Evolutionary conservation across 73 alveolate species (phyloP), one percentile per base, ranked within the genome.

Genomic region (Paramecium bursaria): DNA sequence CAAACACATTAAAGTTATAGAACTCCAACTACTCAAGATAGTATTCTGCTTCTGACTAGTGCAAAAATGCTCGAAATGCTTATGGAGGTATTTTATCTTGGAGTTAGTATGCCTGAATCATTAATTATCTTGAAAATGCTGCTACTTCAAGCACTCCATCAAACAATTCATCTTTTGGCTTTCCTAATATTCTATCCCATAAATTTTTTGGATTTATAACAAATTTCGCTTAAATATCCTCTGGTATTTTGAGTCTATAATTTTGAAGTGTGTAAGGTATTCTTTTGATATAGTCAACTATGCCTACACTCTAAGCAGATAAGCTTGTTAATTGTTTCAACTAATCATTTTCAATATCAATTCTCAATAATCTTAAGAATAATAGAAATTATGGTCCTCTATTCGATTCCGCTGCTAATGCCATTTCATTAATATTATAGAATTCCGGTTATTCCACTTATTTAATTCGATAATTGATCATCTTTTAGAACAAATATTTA

Each of bases 71-170:
- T 10, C 88, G 48, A 33, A 76, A 76, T 10, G 88, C 55, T 53
- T 76, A 53, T 11, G 80, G 48, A 17, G 88, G 88, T 23, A 76
- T 51, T 4, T 50, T 49, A 14, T 53, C 33, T 55, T 76, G 30
- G 19, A 17, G 52, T 25, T 14, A 3, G 21, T 29, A 11, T 6
- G 88, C 19, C 23, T 53, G 46, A 22, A 51, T 61, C 57, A 76
- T 39, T 35, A 35, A 53, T 4, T 53, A 31, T 61, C 75, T 76
- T 3, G 88, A 53, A 76, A 51, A 76, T 0, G 88, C 74, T 30
- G 88, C 88, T n/a, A 76, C 88, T 35, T 76, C 88, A 31, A 76
- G 52, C 6, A 76, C 88, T 33, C 21, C 88, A 76, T 76, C 88
- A 76, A 48, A 76, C 19, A 76, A 61, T 53, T 76, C 74, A 27